phyloP scores from a whole-genome alignment of 176 grass and related monocot species.

The Triticum dicoccoides region DNA sequence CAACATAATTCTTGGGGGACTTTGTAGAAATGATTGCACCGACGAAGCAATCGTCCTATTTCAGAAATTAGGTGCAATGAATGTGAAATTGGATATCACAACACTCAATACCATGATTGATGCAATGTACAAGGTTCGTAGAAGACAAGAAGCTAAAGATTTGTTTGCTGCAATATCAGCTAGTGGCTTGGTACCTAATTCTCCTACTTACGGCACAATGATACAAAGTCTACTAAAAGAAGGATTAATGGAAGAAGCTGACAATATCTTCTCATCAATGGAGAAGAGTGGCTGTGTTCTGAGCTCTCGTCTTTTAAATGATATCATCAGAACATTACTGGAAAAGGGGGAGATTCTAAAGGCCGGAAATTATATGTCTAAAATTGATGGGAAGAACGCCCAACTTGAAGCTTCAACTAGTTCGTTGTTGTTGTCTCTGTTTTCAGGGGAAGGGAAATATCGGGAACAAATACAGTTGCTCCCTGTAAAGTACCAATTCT shows the following conservation, averaged over 20 bases:
- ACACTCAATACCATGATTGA: background rate
- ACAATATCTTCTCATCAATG: background rate
- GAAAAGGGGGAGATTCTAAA: background rate
- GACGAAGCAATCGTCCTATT: background rate
- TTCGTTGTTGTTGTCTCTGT: no score
- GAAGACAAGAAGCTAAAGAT: background rate
- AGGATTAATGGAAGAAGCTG: background rate
- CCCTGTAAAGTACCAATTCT: no score
- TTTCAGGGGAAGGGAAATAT: no score
- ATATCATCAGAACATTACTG: background rate
- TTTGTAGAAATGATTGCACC: background rate
- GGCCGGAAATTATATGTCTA: background rate
- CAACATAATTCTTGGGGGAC: background rate
- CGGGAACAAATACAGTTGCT: no score
- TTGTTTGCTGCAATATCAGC: background rate
- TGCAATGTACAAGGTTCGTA: background rate
- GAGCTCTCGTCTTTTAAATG: background rate
- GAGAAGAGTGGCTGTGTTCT: background rate
- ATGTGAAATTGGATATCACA: background rate
- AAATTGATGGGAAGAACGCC: background rate
- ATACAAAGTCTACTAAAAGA: background rate
- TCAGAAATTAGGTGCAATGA: background rate
- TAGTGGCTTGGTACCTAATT: background rate
- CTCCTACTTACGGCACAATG: background rate
- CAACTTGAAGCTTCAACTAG: conserved; percentile 2